phyloP scores from a whole-genome alignment of 106 monocot genomes.

The Apostasia ramifera region DNA sequence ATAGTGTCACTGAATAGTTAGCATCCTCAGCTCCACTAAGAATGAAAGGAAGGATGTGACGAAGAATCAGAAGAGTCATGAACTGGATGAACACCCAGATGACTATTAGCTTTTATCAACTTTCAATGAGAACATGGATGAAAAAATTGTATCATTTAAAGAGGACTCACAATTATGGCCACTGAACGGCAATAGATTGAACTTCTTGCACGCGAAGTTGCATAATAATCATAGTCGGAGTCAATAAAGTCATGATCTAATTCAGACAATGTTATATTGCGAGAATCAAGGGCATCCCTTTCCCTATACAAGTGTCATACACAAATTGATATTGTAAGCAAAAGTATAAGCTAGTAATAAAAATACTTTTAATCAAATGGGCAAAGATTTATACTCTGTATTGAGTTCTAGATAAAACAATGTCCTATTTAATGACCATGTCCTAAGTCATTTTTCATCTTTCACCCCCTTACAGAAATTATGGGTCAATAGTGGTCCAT shows the following conservation, averaged over 20 bases:
- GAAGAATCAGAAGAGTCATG: constrained; percentile 64
- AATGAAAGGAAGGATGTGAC: constrained; percentile 69
- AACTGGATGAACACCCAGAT: constrained; percentile 41
- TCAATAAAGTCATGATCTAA: constrained; percentile 28
- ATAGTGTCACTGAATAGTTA: constrained; percentile 41
- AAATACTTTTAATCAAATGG: no score
- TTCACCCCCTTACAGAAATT: no score
- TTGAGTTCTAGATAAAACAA: background rate
- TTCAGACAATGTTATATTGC: constrained; percentile 59
- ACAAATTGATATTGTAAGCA: background rate
- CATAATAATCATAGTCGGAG: constrained; percentile 38
- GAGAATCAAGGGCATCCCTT: constrained; percentile 39
- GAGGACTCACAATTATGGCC: constrained; percentile 56
- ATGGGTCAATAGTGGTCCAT: no score
- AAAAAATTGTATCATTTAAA: background rate
- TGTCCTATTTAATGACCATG: no score
- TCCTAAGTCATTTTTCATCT: no score
- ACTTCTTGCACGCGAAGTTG: constrained; percentile 33
- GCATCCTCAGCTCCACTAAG: constrained; percentile 38
- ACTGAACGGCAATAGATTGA: constrained; percentile 47
- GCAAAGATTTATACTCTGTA: no score
- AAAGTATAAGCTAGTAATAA: background rate
- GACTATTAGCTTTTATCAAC: background rate
- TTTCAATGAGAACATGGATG: background rate
- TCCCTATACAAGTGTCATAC: background rate